These are phyloP conservation scores for Onygenales sp. DNA, from an alignment of 2,329 filamentous ascomycete species.

Conservation along the genomic window DNA sequence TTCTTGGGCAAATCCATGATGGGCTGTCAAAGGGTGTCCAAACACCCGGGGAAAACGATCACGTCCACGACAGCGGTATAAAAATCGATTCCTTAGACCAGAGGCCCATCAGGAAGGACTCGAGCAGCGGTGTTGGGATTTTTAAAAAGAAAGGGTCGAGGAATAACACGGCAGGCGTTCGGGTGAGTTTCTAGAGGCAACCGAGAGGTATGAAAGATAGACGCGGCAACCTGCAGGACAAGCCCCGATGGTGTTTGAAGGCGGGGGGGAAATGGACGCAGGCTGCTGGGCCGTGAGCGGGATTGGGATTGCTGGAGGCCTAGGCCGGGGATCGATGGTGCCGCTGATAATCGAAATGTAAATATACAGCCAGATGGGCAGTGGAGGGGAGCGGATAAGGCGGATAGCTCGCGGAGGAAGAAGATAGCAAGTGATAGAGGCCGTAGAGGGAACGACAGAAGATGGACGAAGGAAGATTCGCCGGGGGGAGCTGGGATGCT, in stretches of 20 bases:
- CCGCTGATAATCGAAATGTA: no score
- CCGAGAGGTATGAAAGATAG: no score
- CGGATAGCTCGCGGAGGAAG: background rate
- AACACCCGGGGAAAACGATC: background rate
- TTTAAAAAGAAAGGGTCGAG: background rate
- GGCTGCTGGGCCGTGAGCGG: no score
- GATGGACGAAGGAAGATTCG: background rate
- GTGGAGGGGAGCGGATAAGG: background rate
- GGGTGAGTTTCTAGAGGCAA: no score
- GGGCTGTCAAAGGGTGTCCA: background rate
- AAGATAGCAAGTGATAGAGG: background rate
- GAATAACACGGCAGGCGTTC: background rate
- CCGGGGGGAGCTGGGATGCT: background rate
- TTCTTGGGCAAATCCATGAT: constrained; percentile 6
- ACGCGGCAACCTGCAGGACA: no score
- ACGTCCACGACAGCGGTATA: constrained; percentile 6
- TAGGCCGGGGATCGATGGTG: no score
- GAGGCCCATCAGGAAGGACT: constrained; percentile 9
- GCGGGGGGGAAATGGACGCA: no score
- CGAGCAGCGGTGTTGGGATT: background rate
- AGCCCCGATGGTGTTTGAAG: no score
- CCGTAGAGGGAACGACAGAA: background rate
- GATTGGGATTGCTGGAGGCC: no score
- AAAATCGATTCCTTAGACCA: background rate
- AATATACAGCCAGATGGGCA: background rate